Evolutionary conservation across 176 grass and related monocot species (phyloP), one percentile per base, ranked within the genome.

Genomic region (Oropetium thomaeum): DNA sequence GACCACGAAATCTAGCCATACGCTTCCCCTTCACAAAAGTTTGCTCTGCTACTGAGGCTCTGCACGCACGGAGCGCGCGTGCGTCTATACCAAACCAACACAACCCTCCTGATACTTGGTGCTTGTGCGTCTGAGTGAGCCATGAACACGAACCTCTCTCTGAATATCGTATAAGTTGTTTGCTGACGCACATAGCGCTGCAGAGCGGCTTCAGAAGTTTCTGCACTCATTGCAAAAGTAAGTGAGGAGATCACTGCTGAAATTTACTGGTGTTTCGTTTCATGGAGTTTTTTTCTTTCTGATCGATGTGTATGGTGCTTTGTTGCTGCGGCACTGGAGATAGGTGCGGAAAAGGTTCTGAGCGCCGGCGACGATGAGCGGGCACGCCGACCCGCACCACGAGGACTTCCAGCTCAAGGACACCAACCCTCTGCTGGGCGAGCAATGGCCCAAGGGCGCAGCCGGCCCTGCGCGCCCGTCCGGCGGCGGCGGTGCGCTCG

Each of bases 391-490:
- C 40, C 63, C 30, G 1, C 88, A 93, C 90, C 88, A 87, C 69
- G 88, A 93, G 82, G 90, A 97, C 70, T 93, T 85, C 75, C 88
- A 86, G 87, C 77, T 97, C 59, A 93, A 93, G 86, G 90, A 91
- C 81, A 85, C 94, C 31, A 91, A 93, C 81, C 90, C 94, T 0
- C 66, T 97, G 12, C 85, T 97, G 1, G 94, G 94, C 2, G 94
- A 97, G 73, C 72, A 87, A 81, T 93, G 94, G 94, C 94, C 88
- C 10, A 78, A 47, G 28, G 87, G 86, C 10, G 83, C 70, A 52
- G 87, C 42, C 0, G 73, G 53, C 0, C 58, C 35, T 12, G 83
- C 47, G 3, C 70, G 86, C 0, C 85, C 85, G 1, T 31, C 30
- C 3, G 74, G 76, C 65, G 67, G 59, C 52, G 77, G 90, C 77